phyloP scores from a whole-genome alignment of 2,329 filamentous ascomycete genomes.

The Aspergillus ruber region DNA sequence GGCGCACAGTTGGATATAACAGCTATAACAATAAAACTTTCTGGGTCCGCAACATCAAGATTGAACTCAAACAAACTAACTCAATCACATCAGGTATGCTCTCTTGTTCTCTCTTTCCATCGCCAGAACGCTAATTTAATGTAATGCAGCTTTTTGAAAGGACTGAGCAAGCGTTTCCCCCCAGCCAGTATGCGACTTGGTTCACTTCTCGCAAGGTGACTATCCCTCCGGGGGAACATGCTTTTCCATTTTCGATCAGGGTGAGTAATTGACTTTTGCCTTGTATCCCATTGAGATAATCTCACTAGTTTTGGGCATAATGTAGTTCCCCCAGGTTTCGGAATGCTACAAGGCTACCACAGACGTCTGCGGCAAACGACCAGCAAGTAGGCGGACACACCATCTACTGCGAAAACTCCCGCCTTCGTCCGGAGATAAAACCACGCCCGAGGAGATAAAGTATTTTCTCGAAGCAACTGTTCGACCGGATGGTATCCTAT shows the following conservation, averaged over 20 bases:
- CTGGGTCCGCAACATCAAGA: slow-evolving; percentile 9
- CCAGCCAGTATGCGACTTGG: not conserved
- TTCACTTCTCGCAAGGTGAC: not conserved
- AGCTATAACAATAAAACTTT: slow-evolving; percentile 8
- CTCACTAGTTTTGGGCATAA: not conserved
- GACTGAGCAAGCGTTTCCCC: slow-evolving; percentile 6
- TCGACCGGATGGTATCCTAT: slow-evolving; percentile 1
- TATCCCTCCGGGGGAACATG: slow-evolving; percentile 3
- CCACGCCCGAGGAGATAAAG: slow-evolving; percentile 4
- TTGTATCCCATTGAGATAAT: no score
- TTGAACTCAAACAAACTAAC: slow-evolving; percentile 4
- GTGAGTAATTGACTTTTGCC: slow-evolving; percentile 1
- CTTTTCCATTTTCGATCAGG: slow-evolving; percentile 7
- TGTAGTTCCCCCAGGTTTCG: slow-evolving; percentile 9
- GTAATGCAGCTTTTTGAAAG: slow-evolving; percentile 5
- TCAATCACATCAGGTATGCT: slow-evolving; percentile 11
- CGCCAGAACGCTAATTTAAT: not conserved
- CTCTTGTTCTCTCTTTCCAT: not conserved
- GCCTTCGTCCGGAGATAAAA: slow-evolving; percentile 4
- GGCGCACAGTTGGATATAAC: slow-evolving; percentile 8
- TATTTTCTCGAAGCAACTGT: slow-evolving; percentile 7
- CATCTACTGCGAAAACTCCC: slow-evolving; percentile 10
- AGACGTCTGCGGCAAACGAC: not conserved
- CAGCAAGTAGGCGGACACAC: not conserved
- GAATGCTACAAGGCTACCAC: slow-evolving; percentile 7